phyloP scores from a whole-genome alignment of 2,329 filamentous ascomycete genomes.

The Coccinonectria pachysandricola region DNA sequence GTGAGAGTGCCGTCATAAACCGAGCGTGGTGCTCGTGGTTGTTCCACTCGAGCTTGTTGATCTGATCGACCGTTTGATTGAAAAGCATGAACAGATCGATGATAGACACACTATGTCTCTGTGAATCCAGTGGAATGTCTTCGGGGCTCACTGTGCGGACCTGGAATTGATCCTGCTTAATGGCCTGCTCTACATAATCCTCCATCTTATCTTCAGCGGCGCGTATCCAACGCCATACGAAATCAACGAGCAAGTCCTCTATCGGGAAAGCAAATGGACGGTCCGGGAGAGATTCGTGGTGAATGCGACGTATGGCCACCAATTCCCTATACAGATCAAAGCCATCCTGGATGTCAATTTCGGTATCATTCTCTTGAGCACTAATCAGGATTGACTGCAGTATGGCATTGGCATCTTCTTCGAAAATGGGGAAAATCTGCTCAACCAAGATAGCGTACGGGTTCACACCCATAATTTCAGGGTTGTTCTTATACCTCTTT shows the following conservation, averaged over 20 bases:
- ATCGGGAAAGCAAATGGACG: constrained; percentile 77
- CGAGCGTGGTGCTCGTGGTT: constrained; percentile 89
- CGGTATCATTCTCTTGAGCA: constrained; percentile 56
- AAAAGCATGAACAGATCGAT: constrained; percentile 92
- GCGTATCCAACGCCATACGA: constrained; percentile 92
- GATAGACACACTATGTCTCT: constrained; percentile 85
- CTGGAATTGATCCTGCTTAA: constrained; percentile 81
- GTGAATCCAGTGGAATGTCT: constrained; percentile 59
- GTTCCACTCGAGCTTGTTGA: constrained; percentile 81
- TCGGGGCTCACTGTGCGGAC: constrained; percentile 57
- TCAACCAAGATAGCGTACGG: constrained; percentile 62
- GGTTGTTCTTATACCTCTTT: constrained; percentile 83
- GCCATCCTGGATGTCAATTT: constrained; percentile 81
- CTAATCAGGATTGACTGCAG: constrained; percentile 70
- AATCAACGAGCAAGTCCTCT: constrained; percentile 75
- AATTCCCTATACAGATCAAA: constrained; percentile 90
- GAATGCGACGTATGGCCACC: constrained; percentile 72
- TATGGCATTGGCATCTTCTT: constrained; percentile 78
- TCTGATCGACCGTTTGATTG: constrained; percentile 81
- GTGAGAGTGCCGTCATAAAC: constrained; percentile 91
- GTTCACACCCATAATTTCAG: constrained; percentile 70
- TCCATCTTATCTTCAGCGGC: constrained; percentile 70
- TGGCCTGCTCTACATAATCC: constrained; percentile 78
- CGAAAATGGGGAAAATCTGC: constrained; percentile 81
- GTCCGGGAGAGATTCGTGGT: constrained; percentile 61